phyloP scores from a whole-genome alignment of 768 basidiomycete species.

The Pisolithus orientalis region DNA sequence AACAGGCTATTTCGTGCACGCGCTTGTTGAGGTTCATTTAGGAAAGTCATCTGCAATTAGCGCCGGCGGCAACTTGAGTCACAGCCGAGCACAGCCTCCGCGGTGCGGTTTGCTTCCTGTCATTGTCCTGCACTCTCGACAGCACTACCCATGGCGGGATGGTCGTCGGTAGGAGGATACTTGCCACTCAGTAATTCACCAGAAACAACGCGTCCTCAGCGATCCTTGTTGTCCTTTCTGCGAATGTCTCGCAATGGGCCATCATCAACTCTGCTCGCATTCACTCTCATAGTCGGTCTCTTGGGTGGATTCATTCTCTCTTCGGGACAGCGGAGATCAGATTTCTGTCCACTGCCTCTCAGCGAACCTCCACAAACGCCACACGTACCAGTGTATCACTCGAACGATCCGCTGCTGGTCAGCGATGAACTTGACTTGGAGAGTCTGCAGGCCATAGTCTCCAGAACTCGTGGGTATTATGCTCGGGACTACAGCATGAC shows the following conservation, averaged over 20 bases:
- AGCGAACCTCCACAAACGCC: neutral
- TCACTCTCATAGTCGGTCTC: conserved; percentile 18
- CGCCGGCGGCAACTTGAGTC: no score
- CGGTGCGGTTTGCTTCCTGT: neutral
- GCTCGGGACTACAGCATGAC: conserved; percentile 38
- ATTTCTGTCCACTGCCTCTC: conserved; percentile 15
- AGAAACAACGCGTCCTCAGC: conserved; percentile 2
- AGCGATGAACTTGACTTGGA: conserved; percentile 24
- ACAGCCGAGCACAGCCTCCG: neutral
- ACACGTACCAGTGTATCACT: neutral
- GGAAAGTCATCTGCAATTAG: no score
- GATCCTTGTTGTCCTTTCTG: conserved; percentile 9
- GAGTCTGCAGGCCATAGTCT: conserved; percentile 27
- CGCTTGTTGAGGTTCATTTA: no score
- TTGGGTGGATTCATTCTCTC: conserved; percentile 21
- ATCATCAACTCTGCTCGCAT: conserved; percentile 13
- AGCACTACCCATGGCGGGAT: conserved; percentile 3
- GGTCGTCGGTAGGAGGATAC: conserved; percentile 12
- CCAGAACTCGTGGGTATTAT: conserved; percentile 37
- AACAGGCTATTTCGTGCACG: no score
- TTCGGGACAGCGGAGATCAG: conserved; percentile 9
- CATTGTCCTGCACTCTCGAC: neutral
- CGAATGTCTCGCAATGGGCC: conserved; percentile 13
- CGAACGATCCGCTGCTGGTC: conserved; percentile 9
- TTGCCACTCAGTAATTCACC: conserved; percentile 14